These are phyloP conservation scores for Gossypium stocksii DNA, from an alignment of 345 rosid genomes.

Conservation along the genomic window DNA sequence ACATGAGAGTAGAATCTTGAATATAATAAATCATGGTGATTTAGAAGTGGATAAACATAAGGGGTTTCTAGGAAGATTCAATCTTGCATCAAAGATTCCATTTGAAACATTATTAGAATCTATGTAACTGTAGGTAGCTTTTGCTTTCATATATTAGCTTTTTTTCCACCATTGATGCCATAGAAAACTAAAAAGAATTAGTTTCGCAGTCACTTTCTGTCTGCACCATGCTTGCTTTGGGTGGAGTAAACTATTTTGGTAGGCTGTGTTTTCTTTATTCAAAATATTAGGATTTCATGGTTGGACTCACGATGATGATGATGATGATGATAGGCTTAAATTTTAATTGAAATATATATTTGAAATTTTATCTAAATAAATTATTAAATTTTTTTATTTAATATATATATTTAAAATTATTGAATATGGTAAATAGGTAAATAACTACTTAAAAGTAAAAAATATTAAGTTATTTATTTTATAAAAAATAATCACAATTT, in stretches of 20 bases:
- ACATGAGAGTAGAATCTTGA: neutral
- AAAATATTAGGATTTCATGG: neutral
- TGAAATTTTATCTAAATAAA: too few relatives aligned
- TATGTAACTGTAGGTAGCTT: neutral
- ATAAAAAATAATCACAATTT: too few relatives aligned
- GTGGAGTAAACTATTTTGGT: neutral
- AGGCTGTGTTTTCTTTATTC: neutral
- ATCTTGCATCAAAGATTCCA: constrained; percentile 12
- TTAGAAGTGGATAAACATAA: constrained; percentile 12
- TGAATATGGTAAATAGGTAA: too few relatives aligned
- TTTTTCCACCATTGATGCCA: neutral
- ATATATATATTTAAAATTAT: too few relatives aligned
- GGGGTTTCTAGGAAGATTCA: constrained; percentile 15
- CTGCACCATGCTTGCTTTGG: neutral
- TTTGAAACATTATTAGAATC: neutral
- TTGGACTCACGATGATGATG: too few relatives aligned
- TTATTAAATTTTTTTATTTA: too few relatives aligned
- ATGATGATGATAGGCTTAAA: too few relatives aligned
- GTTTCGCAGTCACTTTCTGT: neutral
- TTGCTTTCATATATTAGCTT: neutral
- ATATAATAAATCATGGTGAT: constrained; percentile 3
- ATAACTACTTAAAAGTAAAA: too few relatives aligned
- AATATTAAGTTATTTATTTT: too few relatives aligned
- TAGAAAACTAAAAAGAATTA: neutral
- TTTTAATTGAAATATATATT: too few relatives aligned